Evolutionary conservation across 164 flowering plant species (phyloP).

Genomic region (Macadamia integrifolia): DNA sequence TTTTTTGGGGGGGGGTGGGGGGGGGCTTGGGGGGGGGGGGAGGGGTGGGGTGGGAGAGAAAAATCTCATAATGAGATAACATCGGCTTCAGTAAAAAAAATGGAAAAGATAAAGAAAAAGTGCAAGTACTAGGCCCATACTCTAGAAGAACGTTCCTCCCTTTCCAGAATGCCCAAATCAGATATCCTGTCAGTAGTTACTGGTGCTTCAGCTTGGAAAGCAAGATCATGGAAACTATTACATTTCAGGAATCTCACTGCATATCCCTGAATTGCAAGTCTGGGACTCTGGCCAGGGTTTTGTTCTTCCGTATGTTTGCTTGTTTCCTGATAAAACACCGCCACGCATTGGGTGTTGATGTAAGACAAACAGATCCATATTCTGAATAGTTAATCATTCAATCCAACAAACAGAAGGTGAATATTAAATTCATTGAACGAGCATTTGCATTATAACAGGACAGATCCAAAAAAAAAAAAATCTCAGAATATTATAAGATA

Average conservation of each 20-base stretch:
- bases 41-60: neutral
- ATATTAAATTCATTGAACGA: neutral
- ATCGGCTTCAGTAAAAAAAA: constrained; percentile 1
- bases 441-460: neutral
- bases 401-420: neutral
- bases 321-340: constrained; percentile 31
- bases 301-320: constrained; percentile 25
- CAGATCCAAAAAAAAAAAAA: too few relatives aligned
- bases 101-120: neutral
- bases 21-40: too few relatives aligned
- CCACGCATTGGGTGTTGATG: neutral
- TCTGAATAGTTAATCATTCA: neutral
- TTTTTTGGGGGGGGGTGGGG: too few relatives aligned
- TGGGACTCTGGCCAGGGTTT: constrained; percentile 13
- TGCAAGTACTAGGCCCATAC: constrained; percentile 30
- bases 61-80: neutral
- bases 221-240: constrained; percentile 27
- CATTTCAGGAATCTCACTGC: constrained; percentile 69
- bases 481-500: too few relatives aligned
- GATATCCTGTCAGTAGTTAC: constrained; percentile 52
- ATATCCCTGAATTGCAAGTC: constrained; percentile 47
- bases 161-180: constrained; percentile 41
- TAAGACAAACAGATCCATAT: neutral
- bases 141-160: constrained; percentile 59
- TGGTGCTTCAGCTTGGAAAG: constrained; percentile 56